Base-by-base conservation (phyloP, 1,284 basidiomycete species). In the Pisolithus thermaeus region DNA sequence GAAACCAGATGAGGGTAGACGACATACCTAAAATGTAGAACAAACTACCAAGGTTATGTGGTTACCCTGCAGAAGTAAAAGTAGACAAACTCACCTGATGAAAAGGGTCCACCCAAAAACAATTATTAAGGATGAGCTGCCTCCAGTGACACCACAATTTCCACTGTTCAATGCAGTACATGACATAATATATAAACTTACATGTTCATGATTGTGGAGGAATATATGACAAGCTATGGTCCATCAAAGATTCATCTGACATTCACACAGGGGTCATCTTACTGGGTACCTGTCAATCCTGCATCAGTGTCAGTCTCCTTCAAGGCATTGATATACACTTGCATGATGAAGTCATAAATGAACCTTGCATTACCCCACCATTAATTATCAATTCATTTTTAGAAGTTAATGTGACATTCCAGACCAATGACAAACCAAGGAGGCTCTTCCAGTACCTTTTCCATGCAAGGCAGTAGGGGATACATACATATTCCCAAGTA, bases 281-380 rank as follows among this genome's bases (percentile, higher is more conserved):
- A 83, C 82, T 12, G 82, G 81, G 64, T 83, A 83, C 46, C 80
- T 81, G 53, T 23, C 49, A 35, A 43, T 46, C 27, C 45, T 39
- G 27, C 28, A 43, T 59, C 25, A 56, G 36, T 16, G 43, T 42
- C 3, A 27, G 16, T 8, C 3, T 22, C 4, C 8, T 28, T 14
- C 12, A 14, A 47, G 37, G 6, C 43, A 18, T 11, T 1, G 18
- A 53, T 7, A 28, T 11, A 46, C 14, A 76, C 79, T 57, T 70
- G 87, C 76, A 73, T 73, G 68, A 91, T 87, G 62, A 90, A 85
- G 63, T 92, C 88, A 65, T 93, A 94, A 50, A 93, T 73, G 70
- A 92, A 94, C 84, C 82, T 83, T 50, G 32, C 11, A 12, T 35
- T 47, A 38, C 45, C 30, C 11, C 40, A 25, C 28, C 25, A 36